phyloP scores from a whole-genome alignment of 2,329 filamentous ascomycete genomes.

The Colletotrichum limetticola region DNA sequence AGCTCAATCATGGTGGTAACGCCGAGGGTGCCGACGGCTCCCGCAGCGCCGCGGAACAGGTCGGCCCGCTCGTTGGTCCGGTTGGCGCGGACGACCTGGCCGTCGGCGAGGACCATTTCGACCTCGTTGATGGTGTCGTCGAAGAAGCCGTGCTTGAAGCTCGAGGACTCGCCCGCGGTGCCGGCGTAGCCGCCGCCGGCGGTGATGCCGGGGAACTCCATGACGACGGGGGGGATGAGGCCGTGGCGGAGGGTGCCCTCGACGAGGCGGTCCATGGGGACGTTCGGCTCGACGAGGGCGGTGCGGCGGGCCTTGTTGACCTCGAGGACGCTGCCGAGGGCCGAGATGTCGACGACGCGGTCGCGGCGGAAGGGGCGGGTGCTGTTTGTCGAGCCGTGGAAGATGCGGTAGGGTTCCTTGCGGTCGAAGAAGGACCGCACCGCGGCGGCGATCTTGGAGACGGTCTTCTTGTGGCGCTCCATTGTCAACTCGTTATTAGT shows the following conservation, averaged over 20 bases:
- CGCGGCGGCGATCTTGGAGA: conserved; percentile 57
- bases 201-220: conserved; percentile 82
- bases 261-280: conserved; percentile 78
- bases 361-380: conserved; percentile 65
- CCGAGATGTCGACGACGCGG: conserved; percentile 72
- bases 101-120: conserved; percentile 77
- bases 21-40: conserved; percentile 75
- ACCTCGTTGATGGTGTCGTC: conserved; percentile 71
- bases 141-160: conserved; percentile 78
- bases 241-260: conserved; percentile 72
- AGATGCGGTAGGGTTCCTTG: conserved; percentile 75
- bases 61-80: conserved; percentile 53
- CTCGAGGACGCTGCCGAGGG: conserved; percentile 70
- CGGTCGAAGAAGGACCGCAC: conserved; percentile 60
- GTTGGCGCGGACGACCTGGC: conserved; percentile 68
- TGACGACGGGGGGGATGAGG: conserved; percentile 76
- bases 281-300: conserved; percentile 79
- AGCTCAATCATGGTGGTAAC: conserved; percentile 75
- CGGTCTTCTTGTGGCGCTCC: conserved; percentile 62
- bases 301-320: conserved; percentile 66
- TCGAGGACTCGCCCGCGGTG: conserved; percentile 76
- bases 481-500: conserved; percentile 43
- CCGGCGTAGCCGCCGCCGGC: conserved; percentile 78
- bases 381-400: conserved; percentile 81
- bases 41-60: conserved; percentile 73